A percentile compares a stretch with the other conserved stretches of the same genome.
These are phyloP conservation scores for Boletus semigastroideus DNA, from an alignment of 1,284 basidiomycete genomes.

Conservation along the genomic window DNA sequence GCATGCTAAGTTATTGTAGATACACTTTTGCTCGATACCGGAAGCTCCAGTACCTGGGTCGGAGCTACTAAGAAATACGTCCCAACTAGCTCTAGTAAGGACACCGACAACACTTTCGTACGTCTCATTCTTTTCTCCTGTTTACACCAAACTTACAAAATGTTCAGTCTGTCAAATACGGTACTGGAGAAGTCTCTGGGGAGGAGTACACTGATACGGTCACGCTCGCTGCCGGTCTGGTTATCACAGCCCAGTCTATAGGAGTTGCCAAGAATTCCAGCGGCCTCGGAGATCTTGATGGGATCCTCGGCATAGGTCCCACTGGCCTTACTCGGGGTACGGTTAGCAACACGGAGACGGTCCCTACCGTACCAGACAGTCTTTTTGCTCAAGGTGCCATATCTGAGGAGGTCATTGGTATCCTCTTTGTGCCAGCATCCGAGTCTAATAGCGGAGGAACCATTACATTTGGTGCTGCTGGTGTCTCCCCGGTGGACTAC, in stretches of 20 bases:
- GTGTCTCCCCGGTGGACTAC: slow-evolving; percentile 27
- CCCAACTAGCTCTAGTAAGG: no score
- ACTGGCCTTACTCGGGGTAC: slow-evolving; percentile 42
- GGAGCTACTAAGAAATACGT: no score
- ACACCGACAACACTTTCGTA: no score
- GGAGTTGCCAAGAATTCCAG: no score
- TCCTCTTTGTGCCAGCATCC: no score
- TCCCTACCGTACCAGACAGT: slow-evolving; percentile 35
- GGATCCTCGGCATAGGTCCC: slow-evolving; percentile 59
- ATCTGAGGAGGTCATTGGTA: no score
- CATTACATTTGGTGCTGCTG: no score
- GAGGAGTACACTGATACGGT: slow-evolving; percentile 48
- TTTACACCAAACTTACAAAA: no score
- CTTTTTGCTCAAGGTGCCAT: no score
- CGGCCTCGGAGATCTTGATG: slow-evolving; percentile 27
- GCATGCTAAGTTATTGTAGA: slow-evolving; percentile 14
- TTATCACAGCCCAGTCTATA: slow-evolving; percentile 38
- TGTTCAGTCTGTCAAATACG: slow-evolving; percentile 25
- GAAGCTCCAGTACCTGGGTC: slow-evolving; percentile 35
- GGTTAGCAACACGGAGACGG: no score
- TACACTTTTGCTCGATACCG: slow-evolving; percentile 34
- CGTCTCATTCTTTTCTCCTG: no score
- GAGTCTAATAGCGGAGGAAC: no score
- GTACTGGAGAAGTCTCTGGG: slow-evolving; percentile 43
- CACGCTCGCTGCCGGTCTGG: slow-evolving; percentile 4